Base-by-base conservation (phyloP, 2,329 filamentous ascomycete genomes). In the Neonectria ditissima region DNA sequence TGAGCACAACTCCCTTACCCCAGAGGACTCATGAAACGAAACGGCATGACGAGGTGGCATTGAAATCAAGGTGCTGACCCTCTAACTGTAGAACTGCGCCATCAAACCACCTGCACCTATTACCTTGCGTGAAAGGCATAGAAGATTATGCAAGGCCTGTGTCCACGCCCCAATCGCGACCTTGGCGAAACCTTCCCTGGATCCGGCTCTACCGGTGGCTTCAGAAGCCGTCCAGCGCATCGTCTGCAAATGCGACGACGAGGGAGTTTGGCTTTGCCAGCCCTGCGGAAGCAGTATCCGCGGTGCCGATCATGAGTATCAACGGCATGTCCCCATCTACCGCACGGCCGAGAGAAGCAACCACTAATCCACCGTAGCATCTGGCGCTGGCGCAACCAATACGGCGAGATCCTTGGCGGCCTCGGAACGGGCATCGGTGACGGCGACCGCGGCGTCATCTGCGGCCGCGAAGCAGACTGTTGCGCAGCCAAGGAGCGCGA, bases 361-460 rank as follows among this genome's bases (percentile, higher is more conserved):
- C 26, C n/a, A 51, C 63, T 74, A 18, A 74, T 43, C n/a, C n/a
- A 39, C n/a, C n/a, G 10, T 62, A 89, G 87, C 4, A 92, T 94
- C 58, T 97, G 94, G 94, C 91, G 89, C 65, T 97, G 94, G 94
- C 90, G 94, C 54, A 92, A 88, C 43, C 89, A 93, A 24, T 97
- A 97, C 76, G 91, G 90, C 16, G 91, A 93, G 68, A 89, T 93
- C 0, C 91, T 94, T 3, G 90, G 89, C 20, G 92, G 93, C 2
- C 84, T 97, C 0, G 93, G 94, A 24, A 94, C 92, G 0, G 94
- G 94, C 5, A 93, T 97, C 30, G 93, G 94, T 45, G 93, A 97
- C 71, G 94, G 93, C 32, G 90, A 94, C 73, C 91, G 95, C 71
- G 94, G 94, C 30, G 93, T 97, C 14, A 89, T 93, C 67, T 98